phyloP scores from a whole-genome alignment of 371 early-diverging fungal genomes.

The Haplosporangium sp. region DNA sequence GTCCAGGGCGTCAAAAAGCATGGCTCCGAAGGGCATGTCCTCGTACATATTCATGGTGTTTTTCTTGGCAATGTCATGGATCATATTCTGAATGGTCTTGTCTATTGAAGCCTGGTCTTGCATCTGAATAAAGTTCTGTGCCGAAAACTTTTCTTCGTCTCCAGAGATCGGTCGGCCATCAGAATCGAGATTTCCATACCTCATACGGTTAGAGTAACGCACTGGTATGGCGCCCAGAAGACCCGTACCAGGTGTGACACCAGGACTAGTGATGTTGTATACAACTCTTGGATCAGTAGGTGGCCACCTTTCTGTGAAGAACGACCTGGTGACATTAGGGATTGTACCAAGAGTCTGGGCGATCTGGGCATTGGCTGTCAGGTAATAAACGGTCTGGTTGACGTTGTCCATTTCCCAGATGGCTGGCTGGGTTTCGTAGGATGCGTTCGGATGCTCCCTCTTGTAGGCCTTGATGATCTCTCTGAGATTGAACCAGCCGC shows the following conservation, averaged over 20 bases:
- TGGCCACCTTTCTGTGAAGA: constrained; percentile 30
- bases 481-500: constrained; percentile 33
- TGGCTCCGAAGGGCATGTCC: constrained; percentile 32
- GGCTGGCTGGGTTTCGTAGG: neutral
- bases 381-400: constrained; percentile 34
- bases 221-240: constrained; percentile 38
- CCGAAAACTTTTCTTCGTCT: neutral
- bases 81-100: constrained; percentile 2
- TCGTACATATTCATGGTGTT: neutral
- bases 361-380: constrained; percentile 19
- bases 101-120: constrained; percentile 15
- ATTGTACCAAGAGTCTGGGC: constrained; percentile 20
- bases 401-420: neutral
- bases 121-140: constrained; percentile 10
- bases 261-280: constrained; percentile 17
- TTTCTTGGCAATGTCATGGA: neutral
- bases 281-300: constrained; percentile 26
- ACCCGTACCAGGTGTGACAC: constrained; percentile 20
- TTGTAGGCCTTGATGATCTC: neutral
- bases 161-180: neutral
- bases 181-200: too few relatives aligned
- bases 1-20: constrained; percentile 17
- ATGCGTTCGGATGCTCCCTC: neutral
- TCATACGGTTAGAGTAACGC: constrained; percentile 16
- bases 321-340: constrained; percentile 23